Evolutionary conservation across 306 rosid species (phyloP).

Genomic region (Quercus parvula): DNA sequence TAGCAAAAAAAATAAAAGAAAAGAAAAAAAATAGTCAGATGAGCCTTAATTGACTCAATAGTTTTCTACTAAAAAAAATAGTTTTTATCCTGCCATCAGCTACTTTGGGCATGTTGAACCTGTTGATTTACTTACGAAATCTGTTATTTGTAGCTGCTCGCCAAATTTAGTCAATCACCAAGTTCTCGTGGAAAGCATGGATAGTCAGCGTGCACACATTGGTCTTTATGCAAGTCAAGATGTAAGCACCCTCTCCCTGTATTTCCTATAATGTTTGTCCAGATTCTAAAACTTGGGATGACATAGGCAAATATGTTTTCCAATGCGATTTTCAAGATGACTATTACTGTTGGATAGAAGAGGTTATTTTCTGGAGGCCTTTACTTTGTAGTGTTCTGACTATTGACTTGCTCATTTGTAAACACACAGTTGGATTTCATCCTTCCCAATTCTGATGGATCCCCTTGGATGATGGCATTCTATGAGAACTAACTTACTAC

Average conservation of each 20-base stretch:
- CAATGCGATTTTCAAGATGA: background rate
- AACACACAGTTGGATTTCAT: constrained; percentile 1
- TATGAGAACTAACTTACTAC: background rate
- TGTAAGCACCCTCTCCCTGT: constrained; percentile 50
- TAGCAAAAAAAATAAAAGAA: too few relatives aligned
- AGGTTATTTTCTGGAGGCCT: background rate
- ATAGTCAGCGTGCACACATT: constrained; percentile 65
- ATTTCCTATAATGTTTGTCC: constrained; percentile 7
- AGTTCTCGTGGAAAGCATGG: constrained; percentile 98
- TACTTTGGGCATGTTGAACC: background rate
- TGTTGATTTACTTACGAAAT: constrained; percentile 31
- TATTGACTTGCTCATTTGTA: background rate
- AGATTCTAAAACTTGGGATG: background rate
- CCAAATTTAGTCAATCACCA: constrained; percentile 87
- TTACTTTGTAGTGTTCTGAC: background rate
- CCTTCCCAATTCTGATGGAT: constrained; percentile 8
- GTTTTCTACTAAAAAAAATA: background rate
- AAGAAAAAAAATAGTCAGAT: too few relatives aligned
- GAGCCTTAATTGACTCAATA: background rate
- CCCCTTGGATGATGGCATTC: constrained; percentile 2
- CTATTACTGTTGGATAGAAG: background rate
- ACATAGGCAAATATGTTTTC: background rate
- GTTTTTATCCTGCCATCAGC: background rate
- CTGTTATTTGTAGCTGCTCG: constrained; percentile 64
- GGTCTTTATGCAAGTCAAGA: constrained; percentile 89